A percentile compares a stretch with the other conserved stretches of the same genome.
Evolutionary conservation across 805 yeast genomes (phyloP).

Genomic region (Yarrowia sp.): DNA sequence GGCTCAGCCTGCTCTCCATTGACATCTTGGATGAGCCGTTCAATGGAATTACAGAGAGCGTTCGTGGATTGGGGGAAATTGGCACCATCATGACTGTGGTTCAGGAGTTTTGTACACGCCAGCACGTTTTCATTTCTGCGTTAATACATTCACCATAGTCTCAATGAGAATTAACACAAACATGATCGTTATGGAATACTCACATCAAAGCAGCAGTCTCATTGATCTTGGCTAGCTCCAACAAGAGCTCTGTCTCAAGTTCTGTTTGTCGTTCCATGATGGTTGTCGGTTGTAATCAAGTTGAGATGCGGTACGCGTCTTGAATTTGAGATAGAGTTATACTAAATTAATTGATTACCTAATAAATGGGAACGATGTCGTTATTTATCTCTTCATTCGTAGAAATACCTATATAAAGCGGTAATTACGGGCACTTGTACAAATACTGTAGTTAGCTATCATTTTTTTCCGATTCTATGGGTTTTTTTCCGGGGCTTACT

Average conservation of each 20-base stretch:
- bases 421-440: too few relatives aligned
- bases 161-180: too few relatives aligned
- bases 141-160: background rate
- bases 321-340: background rate
- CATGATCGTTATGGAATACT: background rate
- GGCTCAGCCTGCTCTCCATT: background rate
- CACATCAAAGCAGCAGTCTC: background rate
- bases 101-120: background rate
- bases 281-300: background rate
- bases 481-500: too few relatives aligned
- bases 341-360: background rate
- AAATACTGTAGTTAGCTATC: too few relatives aligned
- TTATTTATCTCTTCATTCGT: too few relatives aligned
- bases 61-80: background rate
- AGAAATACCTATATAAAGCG: too few relatives aligned
- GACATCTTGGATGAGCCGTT: background rate
- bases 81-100: background rate
- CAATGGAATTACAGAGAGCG: background rate
- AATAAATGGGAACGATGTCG: too few relatives aligned
- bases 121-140: background rate
- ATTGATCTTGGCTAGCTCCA: conserved; percentile 5
- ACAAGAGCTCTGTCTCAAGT: background rate
- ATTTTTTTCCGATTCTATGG: too few relatives aligned
- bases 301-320: background rate
- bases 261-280: conserved; percentile 16